phyloP scores from a whole-genome alignment of 805 yeast species.

The Teunomyces panamensis region DNA sequence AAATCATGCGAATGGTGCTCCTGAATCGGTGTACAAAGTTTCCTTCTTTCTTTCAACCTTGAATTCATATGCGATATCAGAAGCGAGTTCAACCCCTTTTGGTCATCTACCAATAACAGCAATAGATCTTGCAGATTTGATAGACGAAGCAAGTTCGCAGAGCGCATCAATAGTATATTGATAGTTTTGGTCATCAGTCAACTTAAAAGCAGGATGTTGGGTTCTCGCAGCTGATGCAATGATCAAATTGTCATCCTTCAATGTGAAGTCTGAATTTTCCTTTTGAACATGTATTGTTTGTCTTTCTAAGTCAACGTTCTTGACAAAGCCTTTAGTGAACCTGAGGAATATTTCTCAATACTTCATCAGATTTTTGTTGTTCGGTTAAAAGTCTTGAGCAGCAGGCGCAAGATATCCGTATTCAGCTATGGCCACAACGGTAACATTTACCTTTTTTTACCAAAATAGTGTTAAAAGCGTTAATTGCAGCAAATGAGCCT shows the following conservation, averaged over 20 bases:
- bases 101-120: constrained; percentile 38
- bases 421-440: constrained; percentile 24
- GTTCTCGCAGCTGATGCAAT: constrained; percentile 33
- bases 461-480: constrained; percentile 23
- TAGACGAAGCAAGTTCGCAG: constrained; percentile 11
- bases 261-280: constrained; percentile 5
- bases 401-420: constrained; percentile 24
- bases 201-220: constrained; percentile 22
- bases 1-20: constrained; percentile 14
- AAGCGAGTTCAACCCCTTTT: constrained; percentile 36
- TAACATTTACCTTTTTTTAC: constrained; percentile 13
- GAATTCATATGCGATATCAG: constrained; percentile 28
- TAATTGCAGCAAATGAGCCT: constrained; percentile 33
- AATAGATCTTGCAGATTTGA: constrained; percentile 22
- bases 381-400: constrained; percentile 30
- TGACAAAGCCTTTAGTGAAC: constrained; percentile 25
- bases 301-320: constrained; percentile 22
- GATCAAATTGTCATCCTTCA: constrained; percentile 30
- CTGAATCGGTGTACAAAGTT: constrained; percentile 24
- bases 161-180: constrained; percentile 13
- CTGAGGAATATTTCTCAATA: constrained; percentile 17
- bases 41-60: constrained; percentile 16
- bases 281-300: constrained; percentile 13
- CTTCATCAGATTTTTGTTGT: constrained; percentile 15
- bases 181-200: constrained; percentile 15